A percentile compares a stretch with the other conserved stretches of the same genome.
Conservation (phyloP, 768 basidiomycete species). For the Tylopilus subfusipes region DNA sequence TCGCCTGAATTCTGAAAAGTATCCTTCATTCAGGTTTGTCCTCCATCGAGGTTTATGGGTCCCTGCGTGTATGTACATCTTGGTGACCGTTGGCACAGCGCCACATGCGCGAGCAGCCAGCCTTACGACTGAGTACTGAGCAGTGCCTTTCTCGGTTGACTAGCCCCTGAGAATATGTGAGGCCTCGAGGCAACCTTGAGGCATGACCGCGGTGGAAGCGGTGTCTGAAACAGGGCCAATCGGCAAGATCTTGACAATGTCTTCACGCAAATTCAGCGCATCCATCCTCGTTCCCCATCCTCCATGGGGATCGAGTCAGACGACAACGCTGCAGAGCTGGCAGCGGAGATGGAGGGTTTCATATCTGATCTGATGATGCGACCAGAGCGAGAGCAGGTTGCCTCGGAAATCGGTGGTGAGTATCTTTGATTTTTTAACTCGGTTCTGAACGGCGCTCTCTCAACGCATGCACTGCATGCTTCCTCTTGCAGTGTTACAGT, state of each 20-base stretch:
- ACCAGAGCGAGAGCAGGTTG: constrained; percentile 41
- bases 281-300: background rate
- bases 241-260: constrained; percentile 8
- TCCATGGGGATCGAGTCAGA: constrained; percentile 19
- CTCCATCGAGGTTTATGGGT: no score
- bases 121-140: no score
- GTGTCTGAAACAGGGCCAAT: constrained; percentile 2
- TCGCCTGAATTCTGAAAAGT: no score
- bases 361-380: constrained; percentile 30
- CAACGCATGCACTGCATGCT: constrained; percentile 3
- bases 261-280: background rate
- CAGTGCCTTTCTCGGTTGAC: no score
- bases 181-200: no score
- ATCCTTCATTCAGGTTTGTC: no score
- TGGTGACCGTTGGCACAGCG: no score
- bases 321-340: constrained; percentile 10
- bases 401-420: constrained; percentile 45
- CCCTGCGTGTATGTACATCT: no score
- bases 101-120: no score
- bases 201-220: constrained; percentile 3
- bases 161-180: background rate
- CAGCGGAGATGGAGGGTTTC: constrained; percentile 23
- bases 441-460: background rate
- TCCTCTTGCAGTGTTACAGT: constrained; percentile 54
- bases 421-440: constrained; percentile 10